Percentiles rank a stretch among this genome's conserved stretches.
phyloP scores from a whole-genome alignment of 768 basidiomycete species.

The Termitomyces sp. region DNA sequence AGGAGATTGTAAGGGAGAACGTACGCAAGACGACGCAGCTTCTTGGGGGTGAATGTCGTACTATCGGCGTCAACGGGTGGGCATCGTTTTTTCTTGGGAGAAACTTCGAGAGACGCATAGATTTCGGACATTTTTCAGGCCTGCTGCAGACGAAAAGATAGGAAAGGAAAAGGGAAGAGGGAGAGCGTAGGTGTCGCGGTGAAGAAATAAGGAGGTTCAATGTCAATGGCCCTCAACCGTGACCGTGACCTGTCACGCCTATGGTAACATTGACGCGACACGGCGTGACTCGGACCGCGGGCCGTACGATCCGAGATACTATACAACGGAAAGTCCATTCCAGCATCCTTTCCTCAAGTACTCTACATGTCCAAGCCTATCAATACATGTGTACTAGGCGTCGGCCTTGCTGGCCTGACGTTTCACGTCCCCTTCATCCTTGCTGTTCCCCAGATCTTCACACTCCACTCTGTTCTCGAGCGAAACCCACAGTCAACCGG shows the following conservation, averaged over 20 bases:
- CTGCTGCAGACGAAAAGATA: conserved; percentile 1
- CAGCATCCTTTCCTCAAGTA: not conserved
- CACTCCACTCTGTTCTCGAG: conserved; percentile 71
- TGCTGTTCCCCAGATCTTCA: conserved; percentile 66
- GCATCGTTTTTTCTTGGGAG: conserved; percentile 67
- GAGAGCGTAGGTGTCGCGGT: conserved; percentile 15
- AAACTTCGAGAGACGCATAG: conserved; percentile 59
- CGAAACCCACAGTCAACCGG: conserved; percentile 59
- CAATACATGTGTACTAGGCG: conserved; percentile 68
- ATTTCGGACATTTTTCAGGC: conserved; percentile 49
- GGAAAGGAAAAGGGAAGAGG: not conserved
- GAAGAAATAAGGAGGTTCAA: conserved; percentile 4
- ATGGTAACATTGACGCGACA: conserved; percentile 2
- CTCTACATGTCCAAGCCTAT: conserved; percentile 44
- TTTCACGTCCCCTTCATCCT: conserved; percentile 83
- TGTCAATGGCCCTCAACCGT: too few species aligned
- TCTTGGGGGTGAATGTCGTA: conserved; percentile 62
- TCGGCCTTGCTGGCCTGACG: conserved; percentile 71
- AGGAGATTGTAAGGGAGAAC: conserved; percentile 16
- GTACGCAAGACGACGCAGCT: conserved; percentile 56
- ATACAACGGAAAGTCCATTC: too few species aligned
- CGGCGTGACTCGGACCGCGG: conserved; percentile 1
- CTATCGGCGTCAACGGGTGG: conserved; percentile 50
- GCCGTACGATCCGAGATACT: not conserved
- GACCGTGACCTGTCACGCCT: not conserved